Base-by-base conservation (phyloP, 441 rosid genomes). In the Adansonia gregorii region DNA sequence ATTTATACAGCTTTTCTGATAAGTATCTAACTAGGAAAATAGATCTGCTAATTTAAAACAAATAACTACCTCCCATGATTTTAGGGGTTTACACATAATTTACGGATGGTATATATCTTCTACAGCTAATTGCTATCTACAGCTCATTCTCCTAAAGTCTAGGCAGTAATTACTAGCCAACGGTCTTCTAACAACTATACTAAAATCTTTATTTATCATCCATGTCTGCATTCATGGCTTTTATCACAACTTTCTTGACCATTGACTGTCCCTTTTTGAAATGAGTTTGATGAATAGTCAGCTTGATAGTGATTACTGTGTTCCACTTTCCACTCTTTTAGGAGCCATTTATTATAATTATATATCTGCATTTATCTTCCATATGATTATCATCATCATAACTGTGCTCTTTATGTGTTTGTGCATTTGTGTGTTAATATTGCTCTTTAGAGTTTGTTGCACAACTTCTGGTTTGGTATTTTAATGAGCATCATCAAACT, bases 401-500 rank as follows among this genome's bases (percentile, higher is more conserved):
- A 22, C 4, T 22, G 19, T 35, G 10, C 48, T 71, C 6, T 17
- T 54, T 31, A 31, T 31, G 24, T 35, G 43, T 15, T 24, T 5
- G 56, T 31, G 45, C 35, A 6, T 59, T 1, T 24, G 45, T 24
- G 20, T 31, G 54, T 67, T 67, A n/a, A n/a, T 71, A 31, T 70
- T 51, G 19, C 58, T 69, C 15, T 63, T 63, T n/a, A 39, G 19
- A 22, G 19, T 43, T 46, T 22, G 39, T 14, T 54, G 24, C 48
- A 3, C 41, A 55, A 55, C 31, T 68, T 72, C 22, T 48, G 10
- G 67, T 56, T 72, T 55, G 63, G 17, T 54, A 71, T 58, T 72
- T 22, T 55, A 56, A 72, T 56, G 52, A 58, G 39, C 54, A 6
- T 19, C 17, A 12, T 73, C 66, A 56, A 77, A 68, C 79, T 77